These are phyloP conservation scores for Torrubiella hemipterigena DNA, from an alignment of 2,329 filamentous ascomycete species.

Conservation along the genomic window DNA sequence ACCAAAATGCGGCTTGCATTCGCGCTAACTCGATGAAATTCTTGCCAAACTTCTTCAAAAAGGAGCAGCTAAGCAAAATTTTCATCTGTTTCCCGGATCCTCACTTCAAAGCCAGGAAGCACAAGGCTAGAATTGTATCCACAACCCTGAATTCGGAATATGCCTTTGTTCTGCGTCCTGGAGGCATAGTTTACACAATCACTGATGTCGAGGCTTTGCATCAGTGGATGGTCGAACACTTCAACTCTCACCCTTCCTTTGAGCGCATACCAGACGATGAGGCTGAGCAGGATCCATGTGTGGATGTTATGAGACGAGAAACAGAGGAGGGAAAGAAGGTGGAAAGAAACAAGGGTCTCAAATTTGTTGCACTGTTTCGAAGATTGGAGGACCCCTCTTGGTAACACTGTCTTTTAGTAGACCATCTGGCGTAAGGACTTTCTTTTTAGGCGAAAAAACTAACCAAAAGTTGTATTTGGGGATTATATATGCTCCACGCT, in stretches of 20 bases:
- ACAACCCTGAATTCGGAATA: slow-evolving; percentile 85
- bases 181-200: slow-evolving; percentile 87
- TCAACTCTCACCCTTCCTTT: slow-evolving; percentile 67
- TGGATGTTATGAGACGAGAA: slow-evolving; percentile 63
- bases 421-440: slow-evolving; percentile 9
- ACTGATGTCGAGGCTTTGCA: slow-evolving; percentile 94
- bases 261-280: slow-evolving; percentile 60
- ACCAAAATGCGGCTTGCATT: slow-evolving; percentile 80
- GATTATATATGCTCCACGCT: too few relatives aligned
- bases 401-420: slow-evolving; percentile 33
- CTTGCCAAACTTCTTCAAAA: slow-evolving; percentile 90
- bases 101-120: slow-evolving; percentile 94
- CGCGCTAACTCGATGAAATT: slow-evolving; percentile 99
- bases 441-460: background rate
- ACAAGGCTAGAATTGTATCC: slow-evolving; percentile 91
- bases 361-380: slow-evolving; percentile 82
- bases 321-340: slow-evolving; percentile 99
- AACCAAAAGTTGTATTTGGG: too few relatives aligned
- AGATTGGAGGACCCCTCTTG: slow-evolving; percentile 70
- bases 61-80: slow-evolving; percentile 71
- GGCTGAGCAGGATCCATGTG: slow-evolving; percentile 56
- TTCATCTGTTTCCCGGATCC: slow-evolving; percentile 98
- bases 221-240: slow-evolving; percentile 83
- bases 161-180: slow-evolving; percentile 71
- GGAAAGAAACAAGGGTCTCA: slow-evolving; percentile 74